A percentile compares a stretch with the other conserved stretches of the same genome.
Conservation (phyloP, 169 alveolate species). For the Babesia sp. region DNA sequence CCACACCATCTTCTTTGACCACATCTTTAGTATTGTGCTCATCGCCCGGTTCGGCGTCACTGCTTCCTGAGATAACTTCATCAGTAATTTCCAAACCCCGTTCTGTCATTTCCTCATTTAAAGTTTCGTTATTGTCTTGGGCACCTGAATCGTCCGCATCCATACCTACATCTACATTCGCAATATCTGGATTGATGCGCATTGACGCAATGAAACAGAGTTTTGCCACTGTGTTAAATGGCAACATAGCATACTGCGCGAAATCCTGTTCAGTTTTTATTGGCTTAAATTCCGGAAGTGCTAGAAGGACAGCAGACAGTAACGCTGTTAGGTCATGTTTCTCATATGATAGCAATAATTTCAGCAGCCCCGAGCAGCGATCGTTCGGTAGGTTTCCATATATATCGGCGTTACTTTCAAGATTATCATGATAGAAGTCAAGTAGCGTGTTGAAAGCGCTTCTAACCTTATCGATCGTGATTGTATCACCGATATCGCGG, state of each 20-base stretch:
- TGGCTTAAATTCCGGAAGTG: constrained; percentile 59
- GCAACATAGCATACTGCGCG: constrained; percentile 43
- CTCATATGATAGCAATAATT: constrained; percentile 46
- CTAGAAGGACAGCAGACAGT: constrained; percentile 33
- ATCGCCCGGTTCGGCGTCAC: background rate
- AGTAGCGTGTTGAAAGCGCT: constrained; percentile 17
- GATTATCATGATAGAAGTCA: constrained; percentile 32
- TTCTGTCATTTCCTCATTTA: background rate
- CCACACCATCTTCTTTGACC: background rate
- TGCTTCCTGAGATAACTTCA: background rate
- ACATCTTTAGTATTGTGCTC: background rate
- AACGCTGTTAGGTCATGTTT: constrained; percentile 42
- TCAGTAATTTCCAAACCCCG: background rate
- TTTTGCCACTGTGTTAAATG: constrained; percentile 47
- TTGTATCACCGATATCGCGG: background rate
- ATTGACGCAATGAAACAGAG: constrained; percentile 43
- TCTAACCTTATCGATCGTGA: constrained; percentile 14
- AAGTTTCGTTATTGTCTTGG: background rate
- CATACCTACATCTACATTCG: background rate
- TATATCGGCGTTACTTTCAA: constrained; percentile 20
- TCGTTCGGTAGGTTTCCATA: constrained; percentile 29
- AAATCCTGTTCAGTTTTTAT: constrained; percentile 40
- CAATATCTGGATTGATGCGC: constrained; percentile 48
- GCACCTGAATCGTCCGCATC: constrained; percentile 1
- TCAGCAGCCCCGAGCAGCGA: constrained; percentile 12